A percentile compares a stretch with the other conserved stretches of the same genome.
These are phyloP conservation scores for Heliamphora exappendiculata DNA, from an alignment of 148 eudicot genomes.

Conservation along the genomic window DNA sequence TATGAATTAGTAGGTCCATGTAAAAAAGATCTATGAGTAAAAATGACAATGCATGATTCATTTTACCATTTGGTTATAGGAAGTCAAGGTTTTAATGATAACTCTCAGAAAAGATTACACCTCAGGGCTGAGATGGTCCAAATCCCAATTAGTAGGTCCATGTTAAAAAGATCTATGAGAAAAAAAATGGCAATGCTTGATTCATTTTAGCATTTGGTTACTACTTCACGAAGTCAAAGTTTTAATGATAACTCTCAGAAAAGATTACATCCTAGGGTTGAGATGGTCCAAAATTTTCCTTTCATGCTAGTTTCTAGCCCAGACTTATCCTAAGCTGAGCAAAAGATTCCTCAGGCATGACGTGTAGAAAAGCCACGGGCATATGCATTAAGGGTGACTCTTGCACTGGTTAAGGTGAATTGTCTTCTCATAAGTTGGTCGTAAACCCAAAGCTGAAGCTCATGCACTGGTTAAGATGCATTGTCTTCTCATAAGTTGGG, in stretches of 20 bases:
- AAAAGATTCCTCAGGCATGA: slow-evolving; percentile 4
- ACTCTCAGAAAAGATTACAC: not conserved
- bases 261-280: not conserved
- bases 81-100: not conserved
- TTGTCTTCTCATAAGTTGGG: too few relatives aligned
- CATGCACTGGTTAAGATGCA: not conserved
- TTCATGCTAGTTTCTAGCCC: not conserved
- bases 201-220: not conserved
- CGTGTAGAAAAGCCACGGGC: not conserved
- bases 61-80: not conserved
- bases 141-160: too few relatives aligned
- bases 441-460: too few relatives aligned
- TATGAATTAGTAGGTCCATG: not conserved
- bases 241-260: not conserved
- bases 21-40: not conserved
- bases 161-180: not conserved
- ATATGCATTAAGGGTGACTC: not conserved
- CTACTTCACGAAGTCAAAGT: not conserved
- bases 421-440: not conserved
- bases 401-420: not conserved
- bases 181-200: not conserved
- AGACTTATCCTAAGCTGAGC: not conserved
- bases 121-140: not conserved
- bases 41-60: not conserved
- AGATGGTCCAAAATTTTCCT: not conserved